Base-by-base conservation (phyloP, 352 stramenopile genomes). In the Globisporangium cylindrosporum region DNA sequence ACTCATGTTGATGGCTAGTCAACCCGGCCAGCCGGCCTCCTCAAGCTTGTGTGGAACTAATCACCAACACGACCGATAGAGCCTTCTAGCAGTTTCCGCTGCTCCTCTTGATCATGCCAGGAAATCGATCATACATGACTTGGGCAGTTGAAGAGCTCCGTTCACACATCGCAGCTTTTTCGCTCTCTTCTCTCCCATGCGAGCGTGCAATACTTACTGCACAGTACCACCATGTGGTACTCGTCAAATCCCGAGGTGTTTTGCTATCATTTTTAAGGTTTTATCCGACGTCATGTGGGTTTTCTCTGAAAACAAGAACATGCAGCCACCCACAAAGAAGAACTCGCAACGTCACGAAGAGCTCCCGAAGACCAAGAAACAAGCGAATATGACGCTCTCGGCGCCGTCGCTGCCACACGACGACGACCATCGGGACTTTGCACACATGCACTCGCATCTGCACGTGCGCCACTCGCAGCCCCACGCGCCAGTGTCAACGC, bases 381-480 rank as follows among this genome's bases (percentile, higher is more conserved):
- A 43, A 27, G 15, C 20, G 27, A 32, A 38, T 43, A 86, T 86
- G 78, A 76, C 78, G 66, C 76, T 84, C 67, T 79, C 76, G 53
- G 73, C 76, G 36, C 78, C 78, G 54, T 78, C 76, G 57, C 60
- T 80, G 54, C 69, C 59, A 59, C 73, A 64, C 18, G 70, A 77
- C 57, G 63, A 72, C 34, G 55, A 59, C 54, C 61, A 49, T 43
- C 32, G 29, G 22, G 29, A 49, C 48, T 59, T 59, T 24, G 43
- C 43, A 20, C 18, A 51, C 43, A 51, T 51, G 63, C 25, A 73
- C 72, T 41, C 77, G 70, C 60, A 67, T 57, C 4, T 74, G 73
- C n/a, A 75, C 69, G 38, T 81, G 75, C 41, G 64, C 75, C 41
- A 76, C 71, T 34, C 62, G 24, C 53, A 43, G 4, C 15, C n/a